Evolutionary conservation across 345 rosid species (phyloP), one percentile per base, ranked within the genome.

Genomic region (Toxicodendron radicans): DNA sequence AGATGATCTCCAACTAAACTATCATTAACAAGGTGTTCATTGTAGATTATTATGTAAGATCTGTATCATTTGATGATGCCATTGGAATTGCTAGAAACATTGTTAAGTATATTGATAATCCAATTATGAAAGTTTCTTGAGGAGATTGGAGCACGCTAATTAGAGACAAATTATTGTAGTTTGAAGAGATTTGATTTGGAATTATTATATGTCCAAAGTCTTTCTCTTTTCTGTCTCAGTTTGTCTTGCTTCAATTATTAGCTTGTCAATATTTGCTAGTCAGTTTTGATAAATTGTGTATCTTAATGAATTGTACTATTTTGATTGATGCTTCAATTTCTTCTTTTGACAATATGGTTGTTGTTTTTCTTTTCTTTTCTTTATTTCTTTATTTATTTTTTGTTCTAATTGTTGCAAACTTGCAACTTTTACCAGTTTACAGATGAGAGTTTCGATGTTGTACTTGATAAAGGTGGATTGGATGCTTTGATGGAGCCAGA

Each of bases 401-500:
- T 20, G 1, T 6, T 32, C 41, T 49, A 32, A 24, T 68, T 71
- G 65, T 66, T 3, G 16, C 67, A 52, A 3, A 45, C 48, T 66
- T 3, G 16, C 67, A 52, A 3, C 51, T 53, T 79, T n/a, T 58
- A 8, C 57, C 85, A 92, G 99, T 86, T 91, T 56, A 64, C 46
- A 1, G 94, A 90, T 49, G 88, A 75, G 8, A 78, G 79, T 2
- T 95, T 91, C 73, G 87, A 92, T 81, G 79, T 61, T 79, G 85
- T 95, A 71, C 83, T 95, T 17, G 99, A 95, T 83, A 92, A 95
- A 84, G 99, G 99, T 76, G 99, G 95, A 72, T 79, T 95, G 82
- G 99, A 95, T 90, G 99, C 99, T 80, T 82, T 95, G 66, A 92
- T 95, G 99, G 99, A 95, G 86, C 97, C 97, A 10, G 85, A 86